Evolutionary conservation across 2,329 filamentous ascomycete species (phyloP).

Genomic region (Colletotrichum filicis): DNA sequence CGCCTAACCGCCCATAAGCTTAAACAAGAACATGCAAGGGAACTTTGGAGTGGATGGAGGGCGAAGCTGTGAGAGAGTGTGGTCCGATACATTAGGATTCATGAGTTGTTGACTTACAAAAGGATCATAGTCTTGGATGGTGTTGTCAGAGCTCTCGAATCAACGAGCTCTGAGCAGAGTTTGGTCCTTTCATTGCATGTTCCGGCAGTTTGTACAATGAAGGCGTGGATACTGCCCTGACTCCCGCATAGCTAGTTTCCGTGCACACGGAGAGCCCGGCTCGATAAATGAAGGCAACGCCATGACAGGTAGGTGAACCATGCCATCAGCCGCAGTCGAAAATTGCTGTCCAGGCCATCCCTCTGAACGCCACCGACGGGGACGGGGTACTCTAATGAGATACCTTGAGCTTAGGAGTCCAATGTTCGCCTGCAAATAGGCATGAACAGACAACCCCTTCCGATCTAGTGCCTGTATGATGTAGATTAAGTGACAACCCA

Average conservation of each 20-base stretch:
- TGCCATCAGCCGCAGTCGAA: not conserved
- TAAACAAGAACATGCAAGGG: conserved; percentile 23
- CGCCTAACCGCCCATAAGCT: conserved; percentile 32
- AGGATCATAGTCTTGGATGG: not conserved
- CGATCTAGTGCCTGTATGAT: conserved; percentile 25
- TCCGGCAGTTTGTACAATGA: conserved; percentile 15
- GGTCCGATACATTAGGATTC: not conserved
- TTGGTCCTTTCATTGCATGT: not conserved
- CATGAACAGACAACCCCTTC: not conserved
- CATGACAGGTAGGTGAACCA: not conserved
- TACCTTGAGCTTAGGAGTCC: not conserved
- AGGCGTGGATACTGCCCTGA: conserved; percentile 1
- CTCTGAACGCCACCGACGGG: not conserved
- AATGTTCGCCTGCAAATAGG: conserved; percentile 8
- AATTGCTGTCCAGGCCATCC: not conserved
- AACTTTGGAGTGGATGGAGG: not conserved
- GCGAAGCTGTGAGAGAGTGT: not conserved
- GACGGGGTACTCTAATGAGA: not conserved
- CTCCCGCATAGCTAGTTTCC: conserved; percentile 5
- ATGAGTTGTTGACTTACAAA: not conserved
- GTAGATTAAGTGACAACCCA: conserved; percentile 21
- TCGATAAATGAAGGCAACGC: conserved; percentile 13
- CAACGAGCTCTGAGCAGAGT: conserved; percentile 6
- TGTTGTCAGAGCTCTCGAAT: not conserved
- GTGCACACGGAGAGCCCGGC: not conserved